Conservation (phyloP, 495 filamentous ascomycete genomes). For the Trichoderma orchidacearum region DNA sequence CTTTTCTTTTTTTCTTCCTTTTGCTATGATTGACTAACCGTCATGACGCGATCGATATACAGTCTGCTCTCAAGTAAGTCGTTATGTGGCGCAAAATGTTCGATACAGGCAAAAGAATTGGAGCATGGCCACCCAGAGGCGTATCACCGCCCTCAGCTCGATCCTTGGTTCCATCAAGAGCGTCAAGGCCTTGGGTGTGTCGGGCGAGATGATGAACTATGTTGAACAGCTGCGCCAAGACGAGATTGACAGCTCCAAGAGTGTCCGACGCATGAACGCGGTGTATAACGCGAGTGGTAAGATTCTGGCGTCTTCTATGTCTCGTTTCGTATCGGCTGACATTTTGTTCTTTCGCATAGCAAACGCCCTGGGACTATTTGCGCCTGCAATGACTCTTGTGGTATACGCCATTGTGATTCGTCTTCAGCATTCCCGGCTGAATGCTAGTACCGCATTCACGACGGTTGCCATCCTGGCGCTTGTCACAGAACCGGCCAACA, state of each 20-base stretch:
- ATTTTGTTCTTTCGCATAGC: constrained; percentile 6
- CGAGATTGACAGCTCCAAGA: constrained; percentile 41
- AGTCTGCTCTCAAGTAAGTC: constrained; percentile 28
- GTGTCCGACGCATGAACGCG: constrained; percentile 33
- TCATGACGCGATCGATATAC: no score
- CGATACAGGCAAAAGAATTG: constrained; percentile 32
- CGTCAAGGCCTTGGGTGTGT: constrained; percentile 50
- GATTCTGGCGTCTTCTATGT: constrained; percentile 1
- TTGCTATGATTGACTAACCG: not conserved
- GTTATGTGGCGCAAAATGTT: constrained; percentile 31
- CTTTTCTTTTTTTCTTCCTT: no score
- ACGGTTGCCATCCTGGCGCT: constrained; percentile 20
- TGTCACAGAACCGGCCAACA: constrained; percentile 26
- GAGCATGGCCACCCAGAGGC: constrained; percentile 37
- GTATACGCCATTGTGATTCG: constrained; percentile 19
- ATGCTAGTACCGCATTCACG: constrained; percentile 23
- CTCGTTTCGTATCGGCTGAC: not conserved
- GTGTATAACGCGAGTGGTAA: constrained; percentile 29
- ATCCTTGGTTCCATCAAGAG: constrained; percentile 44
- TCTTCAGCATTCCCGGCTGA: constrained; percentile 6
- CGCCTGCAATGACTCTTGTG: constrained; percentile 24
- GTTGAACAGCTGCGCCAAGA: constrained; percentile 38
- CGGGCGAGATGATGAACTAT: constrained; percentile 18
- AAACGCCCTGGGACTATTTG: constrained; percentile 27
- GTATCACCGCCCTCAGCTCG: constrained; percentile 34